phyloP scores from a whole-genome alignment of 495 filamentous ascomycete species.

The Hypoxylon cercidicola region DNA sequence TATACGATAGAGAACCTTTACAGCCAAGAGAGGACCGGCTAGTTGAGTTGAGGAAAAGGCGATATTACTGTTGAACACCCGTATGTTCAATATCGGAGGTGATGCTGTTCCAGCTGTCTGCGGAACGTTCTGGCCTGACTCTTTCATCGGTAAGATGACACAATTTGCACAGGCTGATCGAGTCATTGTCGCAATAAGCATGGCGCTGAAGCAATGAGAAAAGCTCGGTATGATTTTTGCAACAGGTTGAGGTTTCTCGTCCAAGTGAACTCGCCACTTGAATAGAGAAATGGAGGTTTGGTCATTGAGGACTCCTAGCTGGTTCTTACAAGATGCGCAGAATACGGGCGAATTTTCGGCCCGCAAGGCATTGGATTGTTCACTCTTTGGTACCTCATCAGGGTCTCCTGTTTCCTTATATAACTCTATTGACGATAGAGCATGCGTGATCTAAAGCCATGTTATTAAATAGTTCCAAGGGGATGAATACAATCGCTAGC shows the following conservation, averaged over 20 bases:
- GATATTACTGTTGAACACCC: slow-evolving; percentile 78
- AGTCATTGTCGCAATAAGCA: slow-evolving; percentile 57
- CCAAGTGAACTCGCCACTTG: slow-evolving; percentile 52
- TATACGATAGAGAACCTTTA: slow-evolving; percentile 73
- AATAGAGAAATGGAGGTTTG: slow-evolving; percentile 52
- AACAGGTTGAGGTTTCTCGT: slow-evolving; percentile 25
- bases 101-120: slow-evolving; percentile 26
- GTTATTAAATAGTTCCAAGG: slow-evolving; percentile 50
- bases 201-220: slow-evolving; percentile 59
- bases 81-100: slow-evolving; percentile 57
- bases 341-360: slow-evolving; percentile 51
- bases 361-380: slow-evolving; percentile 2
- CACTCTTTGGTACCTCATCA: slow-evolving; percentile 1
- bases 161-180: slow-evolving; percentile 62
- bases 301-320: slow-evolving; percentile 65
- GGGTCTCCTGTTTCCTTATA: not conserved
- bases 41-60: slow-evolving; percentile 65
- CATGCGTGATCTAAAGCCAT: slow-evolving; percentile 55
- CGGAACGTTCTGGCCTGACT: slow-evolving; percentile 29
- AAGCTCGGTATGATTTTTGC: slow-evolving; percentile 39
- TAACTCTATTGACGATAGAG: not conserved
- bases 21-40: slow-evolving; percentile 55
- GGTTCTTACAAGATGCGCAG: slow-evolving; percentile 52
- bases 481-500: not conserved
- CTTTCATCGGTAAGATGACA: slow-evolving; percentile 54